phyloP scores from a whole-genome alignment of 306 rosid species.

The Amphicarpaea edgeworthii region DNA sequence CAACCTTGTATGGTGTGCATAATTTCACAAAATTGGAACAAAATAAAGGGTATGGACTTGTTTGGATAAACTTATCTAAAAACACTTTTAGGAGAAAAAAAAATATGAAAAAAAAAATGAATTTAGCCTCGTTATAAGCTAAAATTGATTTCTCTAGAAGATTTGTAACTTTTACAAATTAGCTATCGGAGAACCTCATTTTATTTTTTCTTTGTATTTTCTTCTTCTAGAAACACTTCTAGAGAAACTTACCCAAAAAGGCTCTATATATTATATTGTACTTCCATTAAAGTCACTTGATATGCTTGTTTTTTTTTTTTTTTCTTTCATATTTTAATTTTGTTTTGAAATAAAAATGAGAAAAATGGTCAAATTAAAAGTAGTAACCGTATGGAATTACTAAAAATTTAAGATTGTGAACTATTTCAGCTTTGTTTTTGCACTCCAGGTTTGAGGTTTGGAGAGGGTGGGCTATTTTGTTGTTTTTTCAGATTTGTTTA shows the following conservation, averaged over 20 bases:
- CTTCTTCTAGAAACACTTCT: no score
- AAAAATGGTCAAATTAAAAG: background rate
- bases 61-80: no score
- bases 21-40: conserved; percentile 14
- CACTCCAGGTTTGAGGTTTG: background rate
- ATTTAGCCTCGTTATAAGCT: no score
- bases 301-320: background rate
- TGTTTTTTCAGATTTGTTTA: background rate
- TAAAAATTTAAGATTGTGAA: background rate
- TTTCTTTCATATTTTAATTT: background rate
- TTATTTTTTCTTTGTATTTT: no score
- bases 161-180: no score
- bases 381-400: background rate
- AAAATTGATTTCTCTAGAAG: no score
- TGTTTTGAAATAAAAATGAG: background rate
- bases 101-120: no score
- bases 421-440: background rate
- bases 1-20: background rate
- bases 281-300: background rate
- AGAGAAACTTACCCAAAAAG: no score
- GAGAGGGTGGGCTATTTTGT: background rate
- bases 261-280: no score
- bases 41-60: background rate
- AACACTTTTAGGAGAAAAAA: no score
- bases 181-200: no score